Conservation (phyloP, 192 early-diverging fungal species). For the Entomortierella lignicola region DNA sequence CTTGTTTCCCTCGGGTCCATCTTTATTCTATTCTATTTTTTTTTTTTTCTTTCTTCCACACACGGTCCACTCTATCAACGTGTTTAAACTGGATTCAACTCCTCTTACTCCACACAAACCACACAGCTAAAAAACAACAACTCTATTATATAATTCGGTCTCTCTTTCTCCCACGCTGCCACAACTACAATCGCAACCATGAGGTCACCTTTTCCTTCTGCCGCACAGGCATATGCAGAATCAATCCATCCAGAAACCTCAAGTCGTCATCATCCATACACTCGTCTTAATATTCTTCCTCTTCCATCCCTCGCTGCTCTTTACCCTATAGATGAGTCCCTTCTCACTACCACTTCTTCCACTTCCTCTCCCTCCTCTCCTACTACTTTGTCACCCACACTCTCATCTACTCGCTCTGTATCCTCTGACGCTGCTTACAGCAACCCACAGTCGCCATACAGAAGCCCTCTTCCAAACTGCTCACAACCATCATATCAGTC, state of each 20-base stretch:
- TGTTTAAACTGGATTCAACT: slow-evolving; percentile 16
- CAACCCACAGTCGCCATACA: slow-evolving; percentile 7
- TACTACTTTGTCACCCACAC: slow-evolving; percentile 1
- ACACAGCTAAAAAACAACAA: background rate
- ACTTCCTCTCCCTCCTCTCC: slow-evolving; percentile 12
- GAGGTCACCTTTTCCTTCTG: slow-evolving; percentile 46
- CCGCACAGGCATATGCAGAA: slow-evolving; percentile 51
- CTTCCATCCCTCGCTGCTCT: slow-evolving; percentile 53
- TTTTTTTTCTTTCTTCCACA: slow-evolving; percentile 4
- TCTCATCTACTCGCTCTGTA: background rate
- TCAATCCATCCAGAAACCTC: slow-evolving; percentile 43
- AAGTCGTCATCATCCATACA: slow-evolving; percentile 46
- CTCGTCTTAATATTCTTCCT: slow-evolving; percentile 44
- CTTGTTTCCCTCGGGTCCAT: background rate
- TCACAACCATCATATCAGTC: slow-evolving; percentile 46
- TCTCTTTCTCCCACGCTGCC: background rate
- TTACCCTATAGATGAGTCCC: slow-evolving; percentile 39
- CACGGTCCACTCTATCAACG: slow-evolving; percentile 24
- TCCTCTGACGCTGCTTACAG: background rate
- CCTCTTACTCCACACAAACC: slow-evolving; percentile 6
- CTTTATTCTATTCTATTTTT: background rate
- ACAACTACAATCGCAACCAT: slow-evolving; percentile 10
- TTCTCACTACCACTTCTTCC: slow-evolving; percentile 9
- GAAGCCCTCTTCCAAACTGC: slow-evolving; percentile 1
- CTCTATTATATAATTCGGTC: no score